Evolutionary conservation across 164 flowering plant genomes (phyloP), one percentile per base, ranked within the genome.

Genomic region (Echeveria elegans): DNA sequence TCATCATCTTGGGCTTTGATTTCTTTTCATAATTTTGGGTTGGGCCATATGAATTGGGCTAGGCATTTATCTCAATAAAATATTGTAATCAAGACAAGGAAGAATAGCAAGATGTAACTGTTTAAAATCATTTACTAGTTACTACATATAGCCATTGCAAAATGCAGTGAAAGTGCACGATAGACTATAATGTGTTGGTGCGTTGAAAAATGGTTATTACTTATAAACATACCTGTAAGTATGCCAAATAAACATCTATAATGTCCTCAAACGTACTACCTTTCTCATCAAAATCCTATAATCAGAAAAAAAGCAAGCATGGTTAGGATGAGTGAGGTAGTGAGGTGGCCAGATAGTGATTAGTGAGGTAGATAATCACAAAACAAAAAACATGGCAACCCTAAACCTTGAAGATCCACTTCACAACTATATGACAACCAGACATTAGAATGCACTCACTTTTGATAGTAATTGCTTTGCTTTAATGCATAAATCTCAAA

Each of bases 401-500:
- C n/a, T n/a, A n/a, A n/a, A n/a, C n/a, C n/a, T n/a, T n/a, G n/a
- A n/a, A n/a, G n/a, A n/a, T n/a, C n/a, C n/a, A n/a, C n/a, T n/a
- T n/a, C n/a, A n/a, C n/a, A n/a, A 26, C 28, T 40, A 60, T 32
- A 34, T 21, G 11, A 50, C 40, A 34, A 19, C 19, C 65, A 21
- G 23, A 11, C 12, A 30, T 66, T 52, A 29, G 23, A 9, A n/a
- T 71, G 32, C 18, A 62, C 82, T 79, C 77, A 85, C 89, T 72
- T 78, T 48, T 76, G 78, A 67, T 74, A 78, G 66, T 78, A 67
- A 63, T 70, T 75, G 77, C 82, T 80, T 74, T 86, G 89, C 75
- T 88, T 94, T 32, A 90, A 91, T 4, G 85, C 83, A 80, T 88
- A 86, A 61, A 93, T 81, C 79, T 94, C 98, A 76, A 88, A 89